Conservation (phyloP, 129 eudicot genomes). For the Arctium minus region DNA sequence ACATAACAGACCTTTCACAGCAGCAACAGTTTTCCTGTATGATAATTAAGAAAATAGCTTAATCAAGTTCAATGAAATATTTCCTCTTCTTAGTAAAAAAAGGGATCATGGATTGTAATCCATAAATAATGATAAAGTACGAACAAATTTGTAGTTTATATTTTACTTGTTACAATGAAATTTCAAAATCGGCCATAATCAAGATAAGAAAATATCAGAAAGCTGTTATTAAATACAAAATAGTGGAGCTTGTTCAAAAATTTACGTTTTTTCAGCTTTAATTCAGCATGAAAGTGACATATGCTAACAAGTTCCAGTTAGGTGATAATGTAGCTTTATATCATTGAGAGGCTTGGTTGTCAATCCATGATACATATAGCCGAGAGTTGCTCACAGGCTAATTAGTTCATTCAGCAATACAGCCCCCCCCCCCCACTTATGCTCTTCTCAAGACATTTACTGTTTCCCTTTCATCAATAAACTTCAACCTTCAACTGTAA, state of each 20-base stretch:
- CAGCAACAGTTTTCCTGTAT: conserved; percentile 57
- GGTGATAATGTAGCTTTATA: background rate
- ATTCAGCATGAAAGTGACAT: background rate
- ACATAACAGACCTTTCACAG: conserved; percentile 59
- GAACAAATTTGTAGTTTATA: background rate
- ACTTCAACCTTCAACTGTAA: background rate
- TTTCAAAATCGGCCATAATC: background rate
- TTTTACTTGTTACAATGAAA: background rate
- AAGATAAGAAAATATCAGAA: background rate
- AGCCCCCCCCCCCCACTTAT: background rate
- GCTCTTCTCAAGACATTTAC: background rate
- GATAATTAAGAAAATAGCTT: conserved; percentile 14
- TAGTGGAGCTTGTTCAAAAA: background rate
- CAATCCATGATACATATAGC: background rate
- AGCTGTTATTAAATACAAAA: background rate
- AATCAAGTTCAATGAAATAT: background rate
- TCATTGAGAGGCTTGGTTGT: background rate
- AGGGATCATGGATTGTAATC: background rate
- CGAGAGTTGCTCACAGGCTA: background rate
- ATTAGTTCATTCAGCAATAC: background rate
- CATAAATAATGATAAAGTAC: background rate
- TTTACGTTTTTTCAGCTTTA: background rate
- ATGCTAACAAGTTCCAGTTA: background rate
- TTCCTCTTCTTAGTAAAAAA: background rate
- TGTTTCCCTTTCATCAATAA: background rate